A percentile compares a stretch with the other conserved stretches of the same genome.
Conservation (phyloP, 2,329 filamentous ascomycete genomes). For the Neocatenulostroma microsporum region DNA sequence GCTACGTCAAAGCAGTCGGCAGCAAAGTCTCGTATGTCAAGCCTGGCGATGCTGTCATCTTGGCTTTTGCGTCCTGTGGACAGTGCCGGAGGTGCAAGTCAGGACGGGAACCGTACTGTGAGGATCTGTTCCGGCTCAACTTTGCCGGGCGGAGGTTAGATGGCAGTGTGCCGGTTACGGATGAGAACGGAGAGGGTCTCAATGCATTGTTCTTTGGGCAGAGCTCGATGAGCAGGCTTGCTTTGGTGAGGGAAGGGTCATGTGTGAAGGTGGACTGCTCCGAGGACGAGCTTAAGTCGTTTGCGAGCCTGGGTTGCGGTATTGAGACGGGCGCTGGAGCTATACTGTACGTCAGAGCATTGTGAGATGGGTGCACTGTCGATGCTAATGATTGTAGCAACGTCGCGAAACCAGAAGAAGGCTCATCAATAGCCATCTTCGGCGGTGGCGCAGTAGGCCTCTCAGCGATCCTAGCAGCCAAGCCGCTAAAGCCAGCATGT, state of each 20-base stretch:
- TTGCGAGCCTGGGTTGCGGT: constrained; percentile 18
- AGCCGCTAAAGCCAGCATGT: constrained; percentile 4
- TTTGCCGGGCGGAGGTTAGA: constrained; percentile 10
- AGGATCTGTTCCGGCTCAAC: constrained; percentile 12
- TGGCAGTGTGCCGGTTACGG: constrained; percentile 10
- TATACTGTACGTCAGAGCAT: constrained; percentile 16
- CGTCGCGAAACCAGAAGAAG: constrained; percentile 13
- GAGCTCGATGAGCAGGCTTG: constrained; percentile 15
- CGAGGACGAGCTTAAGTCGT: constrained; percentile 16
- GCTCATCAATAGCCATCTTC: constrained; percentile 15
- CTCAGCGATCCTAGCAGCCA: constrained; percentile 16
- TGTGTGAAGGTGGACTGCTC: constrained; percentile 14
- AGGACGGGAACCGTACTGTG: constrained; percentile 14
- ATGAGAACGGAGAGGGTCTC: constrained; percentile 9
- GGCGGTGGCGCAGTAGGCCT: constrained; percentile 19
- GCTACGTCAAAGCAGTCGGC: constrained; percentile 12
- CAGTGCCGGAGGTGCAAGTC: constrained; percentile 13
- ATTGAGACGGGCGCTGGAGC: constrained; percentile 20
- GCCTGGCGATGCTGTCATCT: constrained; percentile 14
- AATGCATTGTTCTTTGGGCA: constrained; percentile 19
- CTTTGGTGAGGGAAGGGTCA: constrained; percentile 13
- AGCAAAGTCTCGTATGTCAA: constrained; percentile 10
- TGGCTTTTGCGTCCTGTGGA: constrained; percentile 14
- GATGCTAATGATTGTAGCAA: constrained; percentile 13
- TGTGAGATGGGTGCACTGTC: too few species aligned